Conservation (phyloP, 208 protist species). For the Acanthamoeba lugdunensis region DNA sequence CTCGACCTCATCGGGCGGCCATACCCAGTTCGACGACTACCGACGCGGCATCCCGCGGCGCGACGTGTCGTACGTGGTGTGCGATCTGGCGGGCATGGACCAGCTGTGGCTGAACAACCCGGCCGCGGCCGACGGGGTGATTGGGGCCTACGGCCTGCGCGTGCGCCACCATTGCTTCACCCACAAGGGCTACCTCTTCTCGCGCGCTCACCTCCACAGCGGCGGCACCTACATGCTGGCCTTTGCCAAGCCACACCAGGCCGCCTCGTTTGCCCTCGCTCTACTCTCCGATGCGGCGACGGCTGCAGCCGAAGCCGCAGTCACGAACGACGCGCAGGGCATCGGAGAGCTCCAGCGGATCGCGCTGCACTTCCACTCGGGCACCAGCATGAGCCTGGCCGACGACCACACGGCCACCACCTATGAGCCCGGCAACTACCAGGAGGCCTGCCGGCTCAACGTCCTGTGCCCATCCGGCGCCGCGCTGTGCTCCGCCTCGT, state of each 20-base stretch:
- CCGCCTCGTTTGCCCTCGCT: not conserved
- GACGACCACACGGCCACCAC: not conserved
- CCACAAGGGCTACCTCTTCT: not conserved
- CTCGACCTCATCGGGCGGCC: too few species aligned
- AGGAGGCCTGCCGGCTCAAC: not conserved
- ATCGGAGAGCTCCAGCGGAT: not conserved
- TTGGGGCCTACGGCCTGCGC: not conserved
- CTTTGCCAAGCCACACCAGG: not conserved
- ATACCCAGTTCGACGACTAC: too few species aligned
- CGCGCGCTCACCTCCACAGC: not conserved
- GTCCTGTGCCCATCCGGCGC: too few species aligned
- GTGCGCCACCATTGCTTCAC: not conserved
- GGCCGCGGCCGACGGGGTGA: too few species aligned
- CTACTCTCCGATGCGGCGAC: not conserved
- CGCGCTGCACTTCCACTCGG: not conserved
- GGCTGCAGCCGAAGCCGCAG: too few species aligned
- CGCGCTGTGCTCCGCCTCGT: too few species aligned
- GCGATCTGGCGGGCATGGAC: not conserved
- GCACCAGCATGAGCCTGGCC: not conserved
- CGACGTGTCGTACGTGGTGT: not conserved
- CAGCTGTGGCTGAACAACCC: not conserved
- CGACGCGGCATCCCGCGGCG: too few species aligned
- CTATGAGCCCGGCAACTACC: not conserved
- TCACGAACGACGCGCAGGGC: not conserved
- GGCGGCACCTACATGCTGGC: conserved; percentile 21